A percentile compares a stretch with the other conserved stretches of the same genome.
Evolutionary conservation across 2,329 filamentous ascomycete genomes (phyloP).

Genomic region (Diaporthe caulivora): DNA sequence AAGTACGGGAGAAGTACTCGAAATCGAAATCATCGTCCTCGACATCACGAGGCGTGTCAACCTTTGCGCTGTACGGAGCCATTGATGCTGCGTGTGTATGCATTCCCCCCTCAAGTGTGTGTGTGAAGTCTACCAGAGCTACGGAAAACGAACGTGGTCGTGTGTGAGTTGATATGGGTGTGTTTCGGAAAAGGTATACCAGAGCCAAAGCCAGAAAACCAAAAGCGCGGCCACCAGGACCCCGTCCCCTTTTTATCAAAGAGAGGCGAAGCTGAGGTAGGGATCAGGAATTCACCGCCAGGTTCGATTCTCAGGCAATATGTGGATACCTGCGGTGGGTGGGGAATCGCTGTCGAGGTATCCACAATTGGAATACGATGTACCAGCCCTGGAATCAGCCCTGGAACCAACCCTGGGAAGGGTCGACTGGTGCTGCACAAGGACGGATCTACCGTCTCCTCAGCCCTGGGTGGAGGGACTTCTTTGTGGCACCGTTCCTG

Average conservation of each 20-base stretch:
- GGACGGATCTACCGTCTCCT: conserved; percentile 10
- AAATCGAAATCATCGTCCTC: conserved; percentile 64
- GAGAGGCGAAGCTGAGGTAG: conserved; percentile 33
- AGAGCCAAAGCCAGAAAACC: conserved; percentile 9
- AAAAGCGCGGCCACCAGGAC: conserved; percentile 12
- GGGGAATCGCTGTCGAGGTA: conserved; percentile 30
- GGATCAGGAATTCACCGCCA: conserved; percentile 40
- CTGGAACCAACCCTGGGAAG: conserved; percentile 2
- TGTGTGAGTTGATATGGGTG: conserved; percentile 21
- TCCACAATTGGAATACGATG: conserved; percentile 41
- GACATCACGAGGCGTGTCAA: conserved; percentile 36
- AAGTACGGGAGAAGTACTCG: conserved; percentile 69
- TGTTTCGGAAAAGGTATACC: background rate
- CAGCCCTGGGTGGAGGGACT: conserved; percentile 4
- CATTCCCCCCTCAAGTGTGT: conserved; percentile 22
- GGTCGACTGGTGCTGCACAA: conserved; percentile 15
- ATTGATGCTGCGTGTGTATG: conserved; percentile 36
- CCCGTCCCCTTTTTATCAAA: conserved; percentile 37
- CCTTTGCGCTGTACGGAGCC: conserved; percentile 36
- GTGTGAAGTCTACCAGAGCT: conserved; percentile 39
- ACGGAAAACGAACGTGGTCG: conserved; percentile 38
- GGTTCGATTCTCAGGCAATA: conserved; percentile 39
- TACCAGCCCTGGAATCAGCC: background rate
- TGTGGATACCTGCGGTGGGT: conserved; percentile 38
- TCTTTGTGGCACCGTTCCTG: conserved; percentile 26